Evolutionary conservation across 2,329 filamentous ascomycete species (phyloP).

Genomic region (Aspergillus niger): DNA sequence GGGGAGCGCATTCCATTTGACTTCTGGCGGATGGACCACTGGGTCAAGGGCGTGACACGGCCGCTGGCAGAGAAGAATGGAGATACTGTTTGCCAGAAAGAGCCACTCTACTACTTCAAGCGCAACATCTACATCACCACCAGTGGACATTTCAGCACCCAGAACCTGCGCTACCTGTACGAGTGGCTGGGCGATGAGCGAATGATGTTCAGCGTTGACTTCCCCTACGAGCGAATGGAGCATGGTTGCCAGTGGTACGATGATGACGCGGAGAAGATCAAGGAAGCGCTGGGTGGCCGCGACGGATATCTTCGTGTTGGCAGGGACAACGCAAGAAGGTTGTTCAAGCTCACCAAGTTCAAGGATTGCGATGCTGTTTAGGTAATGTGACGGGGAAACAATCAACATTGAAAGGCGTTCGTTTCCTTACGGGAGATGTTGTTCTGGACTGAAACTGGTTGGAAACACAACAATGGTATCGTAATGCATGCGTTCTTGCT

Average conservation of each 20-base stretch:
- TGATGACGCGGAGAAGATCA: conserved; percentile 15
- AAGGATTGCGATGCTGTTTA: conserved; percentile 16
- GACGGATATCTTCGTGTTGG: conserved; percentile 39
- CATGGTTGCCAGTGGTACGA: conserved; percentile 43
- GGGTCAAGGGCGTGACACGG: conserved; percentile 29
- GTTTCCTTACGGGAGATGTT: too few species aligned
- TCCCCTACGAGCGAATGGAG: conserved; percentile 33
- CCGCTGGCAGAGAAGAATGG: conserved; percentile 20
- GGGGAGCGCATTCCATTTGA: conserved; percentile 9
- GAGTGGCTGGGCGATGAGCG: conserved; percentile 31
- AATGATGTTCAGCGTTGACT: conserved; percentile 37
- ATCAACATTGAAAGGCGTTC: too few species aligned
- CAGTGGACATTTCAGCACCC: conserved; percentile 36
- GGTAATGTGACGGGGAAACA: too few species aligned
- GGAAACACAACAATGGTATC: too few species aligned
- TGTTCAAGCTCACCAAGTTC: conserved; percentile 32
- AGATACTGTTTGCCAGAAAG: conserved; percentile 34
- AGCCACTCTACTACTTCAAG: conserved; percentile 37
- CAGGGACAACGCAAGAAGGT: conserved; percentile 42
- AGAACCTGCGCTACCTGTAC: conserved; percentile 31
- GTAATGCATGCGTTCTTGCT: too few species aligned
- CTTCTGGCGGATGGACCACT: conserved; percentile 22
- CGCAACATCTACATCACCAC: conserved; percentile 39
- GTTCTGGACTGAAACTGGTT: too few species aligned
- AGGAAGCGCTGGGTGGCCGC: conserved; percentile 24